Percentiles rank a stretch among this genome's conserved stretches.
These are phyloP conservation scores for Cyberlindnera subsufficiens DNA, from an alignment of 805 yeast genomes.

Conservation along the genomic window DNA sequence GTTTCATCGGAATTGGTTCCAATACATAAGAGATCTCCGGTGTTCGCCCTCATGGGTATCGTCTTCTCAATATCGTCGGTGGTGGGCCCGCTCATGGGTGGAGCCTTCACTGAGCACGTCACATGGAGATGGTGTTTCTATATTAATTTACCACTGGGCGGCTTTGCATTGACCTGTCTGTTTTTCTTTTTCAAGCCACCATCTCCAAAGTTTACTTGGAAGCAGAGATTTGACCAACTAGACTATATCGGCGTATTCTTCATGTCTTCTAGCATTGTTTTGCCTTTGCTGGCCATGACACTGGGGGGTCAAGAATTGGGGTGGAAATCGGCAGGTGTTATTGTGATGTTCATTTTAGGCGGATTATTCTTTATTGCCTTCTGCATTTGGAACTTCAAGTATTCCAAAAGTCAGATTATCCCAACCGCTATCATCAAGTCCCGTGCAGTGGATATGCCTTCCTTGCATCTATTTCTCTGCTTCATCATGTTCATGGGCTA, in stretches of 20 bases:
- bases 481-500: slow-evolving; percentile 35
- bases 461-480: slow-evolving; percentile 27
- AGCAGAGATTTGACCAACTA: slow-evolving; percentile 33
- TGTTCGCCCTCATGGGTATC: slow-evolving; percentile 19
- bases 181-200: slow-evolving; percentile 42
- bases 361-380: slow-evolving; percentile 4
- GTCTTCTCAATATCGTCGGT: slow-evolving; percentile 45
- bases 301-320: slow-evolving; percentile 47
- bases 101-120: slow-evolving; percentile 52
- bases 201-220: slow-evolving; percentile 32
- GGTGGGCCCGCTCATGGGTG: slow-evolving; percentile 63
- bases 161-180: slow-evolving; percentile 35
- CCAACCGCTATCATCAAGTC: slow-evolving; percentile 37
- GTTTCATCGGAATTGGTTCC: slow-evolving; percentile 47
- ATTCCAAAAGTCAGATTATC: slow-evolving; percentile 15
- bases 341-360: slow-evolving; percentile 37
- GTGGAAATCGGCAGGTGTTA: slow-evolving; percentile 51
- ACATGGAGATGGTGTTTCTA: slow-evolving; percentile 78
- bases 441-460: slow-evolving; percentile 28
- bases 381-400: slow-evolving; percentile 12
- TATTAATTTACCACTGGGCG: slow-evolving; percentile 66
- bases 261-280: slow-evolving; percentile 36
- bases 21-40: slow-evolving; percentile 23
- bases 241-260: slow-evolving; percentile 44
- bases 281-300: slow-evolving; percentile 43